A percentile compares a stretch with the other conserved stretches of the same genome.
Evolutionary conservation across 306 rosid genomes (phyloP).

Genomic region (Fragaria vesca): DNA sequence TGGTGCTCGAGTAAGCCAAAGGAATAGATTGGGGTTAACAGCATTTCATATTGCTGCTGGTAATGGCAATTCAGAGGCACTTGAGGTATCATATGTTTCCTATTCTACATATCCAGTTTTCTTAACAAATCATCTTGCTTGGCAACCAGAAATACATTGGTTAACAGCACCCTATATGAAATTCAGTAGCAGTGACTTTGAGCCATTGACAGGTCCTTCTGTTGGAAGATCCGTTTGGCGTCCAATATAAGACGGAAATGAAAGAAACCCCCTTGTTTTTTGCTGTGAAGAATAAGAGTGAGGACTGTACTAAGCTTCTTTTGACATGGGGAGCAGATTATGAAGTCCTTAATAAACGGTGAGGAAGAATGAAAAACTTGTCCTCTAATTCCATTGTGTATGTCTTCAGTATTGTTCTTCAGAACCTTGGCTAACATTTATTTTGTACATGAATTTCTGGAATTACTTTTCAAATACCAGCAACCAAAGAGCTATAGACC

Average conservation of each 20-base stretch:
- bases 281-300: constrained; percentile 41
- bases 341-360: constrained; percentile 46
- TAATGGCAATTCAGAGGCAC: constrained; percentile 36
- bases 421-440: background rate
- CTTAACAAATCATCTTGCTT: background rate
- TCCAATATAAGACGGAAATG: constrained; percentile 36
- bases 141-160: no score
- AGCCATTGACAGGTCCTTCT: constrained; percentile 31
- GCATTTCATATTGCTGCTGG: constrained; percentile 40
- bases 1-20: constrained; percentile 38
- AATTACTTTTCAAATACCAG: constrained; percentile 16
- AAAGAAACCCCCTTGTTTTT: constrained; percentile 51
- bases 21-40: constrained; percentile 37
- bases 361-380: constrained; percentile 2
- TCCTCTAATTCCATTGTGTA: background rate
- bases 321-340: constrained; percentile 42
- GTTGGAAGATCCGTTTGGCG: constrained; percentile 38
- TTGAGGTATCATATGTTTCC: constrained; percentile 31
- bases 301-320: constrained; percentile 40
- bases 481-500: constrained; percentile 43
- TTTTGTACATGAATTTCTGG: background rate
- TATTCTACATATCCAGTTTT: constrained; percentile 4
- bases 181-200: constrained; percentile 8
- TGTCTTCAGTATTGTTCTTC: background rate
- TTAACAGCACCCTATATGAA: background rate